Base-by-base conservation (phyloP, 192 early-diverging fungal genomes). In the Martensiomyces pterosporus region DNA sequence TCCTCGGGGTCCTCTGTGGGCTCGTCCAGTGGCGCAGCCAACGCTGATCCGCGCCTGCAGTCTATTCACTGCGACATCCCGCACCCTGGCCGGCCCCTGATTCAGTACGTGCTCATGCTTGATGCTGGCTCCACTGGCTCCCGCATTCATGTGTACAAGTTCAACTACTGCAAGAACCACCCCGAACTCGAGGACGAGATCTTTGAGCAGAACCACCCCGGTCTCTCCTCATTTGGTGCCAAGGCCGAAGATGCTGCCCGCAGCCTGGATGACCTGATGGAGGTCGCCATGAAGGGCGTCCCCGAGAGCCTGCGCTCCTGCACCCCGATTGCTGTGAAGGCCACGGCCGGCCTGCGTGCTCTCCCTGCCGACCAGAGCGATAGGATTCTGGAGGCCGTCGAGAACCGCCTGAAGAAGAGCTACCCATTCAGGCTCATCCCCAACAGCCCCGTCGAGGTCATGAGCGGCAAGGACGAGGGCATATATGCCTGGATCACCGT, bases 401-500 rank as follows among this genome's bases (percentile, higher is more conserved):
- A 82, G 21, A 24, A 62, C 4, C 80, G 80, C 18, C 47, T 98
- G 51, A 67, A 78, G 51, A 79, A 63, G 3, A 64, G 79, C 16
- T 98, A 93, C 52, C 90, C 88, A 24, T 98, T 97, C 69, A 82
- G 75, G 15, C 77, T 94, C 4, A 60, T 85, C 14, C 74, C 79
- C 43, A 73, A 79, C 0, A 64, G 81, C 29, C 90, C 86, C 7
- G 88, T 98, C 6, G 83, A 66, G 10, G 84, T 98, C 50, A 98
- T 98, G 96, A 87, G 88, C 24, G 96, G 96, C n/a, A 80, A 73
- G 35, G 90, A 97, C 63, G 96, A 98, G 82, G 95, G 93, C 35
- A 84, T 97, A n/a, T 98, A 85, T 71, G 93, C 93, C 24, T 98
- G 95, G 95, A 90, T 98, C 39, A 98, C 95, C 0, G 89, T 95